Base-by-base conservation (phyloP, 2,329 filamentous ascomycete species). In the Dichotomopilus funicola region DNA sequence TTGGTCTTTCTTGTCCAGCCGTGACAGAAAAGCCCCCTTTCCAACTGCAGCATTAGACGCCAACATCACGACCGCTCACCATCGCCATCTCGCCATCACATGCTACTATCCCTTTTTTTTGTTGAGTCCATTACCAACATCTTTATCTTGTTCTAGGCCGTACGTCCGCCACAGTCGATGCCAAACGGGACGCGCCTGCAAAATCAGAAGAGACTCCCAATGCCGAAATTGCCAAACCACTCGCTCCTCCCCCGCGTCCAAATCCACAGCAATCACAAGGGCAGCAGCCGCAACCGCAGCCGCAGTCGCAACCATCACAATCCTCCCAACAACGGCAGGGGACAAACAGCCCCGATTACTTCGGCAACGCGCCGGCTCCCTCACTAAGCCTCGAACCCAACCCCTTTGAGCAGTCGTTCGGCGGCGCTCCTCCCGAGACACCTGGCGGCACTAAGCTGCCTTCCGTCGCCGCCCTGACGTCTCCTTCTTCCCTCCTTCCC, bases 391-490 rank as follows among this genome's bases (percentile, higher is more conserved):
- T 88, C 70, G 94, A 97, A 76, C 91, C 91, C 58, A 97, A 99
- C 72, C 92, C 94, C 7, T 97, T 99, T 67, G 94, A 97, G 71
- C 89, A 94, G 72, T 96, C 92, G 6, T 99, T 99, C 70, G 85
- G 81, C 59, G 75, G 75, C 53, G 74, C 78, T 31, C 81, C 78
- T 48, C 74, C 83, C 64, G 89, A 95, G 70, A 95, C 92, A 36
- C 91, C 92, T 12, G 88, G 89, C 63, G 87, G 82, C 61, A 85
- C 83, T 57, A 86, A 96, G 66, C 78, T 99, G 60, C 94, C 94
- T 50, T 88, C 91, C 12, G 91, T 97, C 63, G 91, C 91, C 47
- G 82, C 91, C 60, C 80, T 99, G 65, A 95, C 94, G 31, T 97
- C 94, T 47, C 92, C 94, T 6, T 90, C 90, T 46, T 84, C 90